Conservation (phyloP, 129 eudicot species). For the Erigeron canadensis region DNA sequence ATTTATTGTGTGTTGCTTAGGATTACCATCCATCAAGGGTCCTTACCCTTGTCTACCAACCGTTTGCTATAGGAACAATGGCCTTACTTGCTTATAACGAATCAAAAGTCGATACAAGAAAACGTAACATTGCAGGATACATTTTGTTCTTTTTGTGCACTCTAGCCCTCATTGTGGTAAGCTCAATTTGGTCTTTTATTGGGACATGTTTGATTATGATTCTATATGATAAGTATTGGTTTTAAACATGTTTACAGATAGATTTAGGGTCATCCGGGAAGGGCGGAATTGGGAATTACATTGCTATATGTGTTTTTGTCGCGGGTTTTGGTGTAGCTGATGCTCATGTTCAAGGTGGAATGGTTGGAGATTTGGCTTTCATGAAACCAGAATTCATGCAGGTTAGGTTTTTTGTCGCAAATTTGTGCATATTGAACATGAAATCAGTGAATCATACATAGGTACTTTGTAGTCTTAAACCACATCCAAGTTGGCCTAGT, state of each 20-base stretch:
- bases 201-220: not conserved
- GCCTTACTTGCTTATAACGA: slow-evolving; percentile 55
- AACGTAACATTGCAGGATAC: slow-evolving; percentile 58
- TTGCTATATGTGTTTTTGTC: slow-evolving; percentile 16
- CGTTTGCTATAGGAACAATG: slow-evolving; percentile 66
- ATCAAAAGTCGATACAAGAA: slow-evolving; percentile 61
- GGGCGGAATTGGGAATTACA: slow-evolving; percentile 22
- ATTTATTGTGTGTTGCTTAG: slow-evolving; percentile 27
- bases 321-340: slow-evolving; percentile 30
- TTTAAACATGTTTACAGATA: not conserved
- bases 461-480: too few relatives aligned
- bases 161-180: slow-evolving; percentile 51
- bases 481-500: too few relatives aligned
- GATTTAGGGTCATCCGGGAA: slow-evolving; percentile 17
- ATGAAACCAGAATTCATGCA: slow-evolving; percentile 23
- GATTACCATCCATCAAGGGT: slow-evolving; percentile 78
- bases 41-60: slow-evolving; percentile 78
- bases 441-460: not conserved
- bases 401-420: not conserved
- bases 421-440: not conserved
- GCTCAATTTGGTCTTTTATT: not conserved
- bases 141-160: slow-evolving; percentile 52
- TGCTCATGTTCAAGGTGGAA: slow-evolving; percentile 34
- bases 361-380: slow-evolving; percentile 28
- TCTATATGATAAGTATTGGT: not conserved